A percentile compares a stretch with the other conserved stretches of the same genome.
Conservation (phyloP, 306 rosid species). For the Ormosia emarginata region DNA sequence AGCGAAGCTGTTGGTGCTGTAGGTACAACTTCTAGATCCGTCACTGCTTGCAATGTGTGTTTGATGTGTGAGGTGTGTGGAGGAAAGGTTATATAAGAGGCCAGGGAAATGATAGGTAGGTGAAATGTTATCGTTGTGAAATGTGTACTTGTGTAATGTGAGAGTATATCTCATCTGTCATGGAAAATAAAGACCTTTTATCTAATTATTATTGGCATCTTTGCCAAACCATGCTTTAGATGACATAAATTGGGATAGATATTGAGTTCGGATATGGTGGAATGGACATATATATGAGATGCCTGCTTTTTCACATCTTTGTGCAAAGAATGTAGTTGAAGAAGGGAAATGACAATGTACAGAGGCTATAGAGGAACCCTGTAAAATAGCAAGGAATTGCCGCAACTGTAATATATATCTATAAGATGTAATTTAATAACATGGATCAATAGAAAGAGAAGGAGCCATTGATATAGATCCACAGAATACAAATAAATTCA, state of each 20-base stretch:
- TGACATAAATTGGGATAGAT: background rate
- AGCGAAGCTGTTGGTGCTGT: conserved; percentile 41
- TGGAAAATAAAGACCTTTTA: conserved; percentile 15
- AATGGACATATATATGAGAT: background rate
- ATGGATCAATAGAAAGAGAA: background rate
- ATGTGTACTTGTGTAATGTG: conserved; percentile 1
- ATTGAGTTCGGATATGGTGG: background rate
- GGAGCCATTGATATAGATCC: background rate
- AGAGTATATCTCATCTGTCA: background rate
- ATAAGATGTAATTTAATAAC: background rate
- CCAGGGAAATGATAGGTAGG: conserved; percentile 13
- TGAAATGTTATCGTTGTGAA: conserved; percentile 17
- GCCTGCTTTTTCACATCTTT: background rate
- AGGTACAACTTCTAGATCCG: no score
- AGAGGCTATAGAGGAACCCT: background rate
- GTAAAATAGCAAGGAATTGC: background rate
- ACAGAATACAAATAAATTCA: background rate
- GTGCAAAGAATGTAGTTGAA: background rate
- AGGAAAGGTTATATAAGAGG: conserved; percentile 2
- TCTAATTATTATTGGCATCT: conserved; percentile 10
- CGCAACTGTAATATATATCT: background rate
- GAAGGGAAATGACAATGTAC: background rate
- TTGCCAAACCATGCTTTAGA: background rate
- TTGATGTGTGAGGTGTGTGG: background rate
- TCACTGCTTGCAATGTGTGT: background rate